Evolutionary conservation across 148 eudicot species (phyloP), one percentile per base, ranked within the genome.

Genomic region (Cornus florida): DNA sequence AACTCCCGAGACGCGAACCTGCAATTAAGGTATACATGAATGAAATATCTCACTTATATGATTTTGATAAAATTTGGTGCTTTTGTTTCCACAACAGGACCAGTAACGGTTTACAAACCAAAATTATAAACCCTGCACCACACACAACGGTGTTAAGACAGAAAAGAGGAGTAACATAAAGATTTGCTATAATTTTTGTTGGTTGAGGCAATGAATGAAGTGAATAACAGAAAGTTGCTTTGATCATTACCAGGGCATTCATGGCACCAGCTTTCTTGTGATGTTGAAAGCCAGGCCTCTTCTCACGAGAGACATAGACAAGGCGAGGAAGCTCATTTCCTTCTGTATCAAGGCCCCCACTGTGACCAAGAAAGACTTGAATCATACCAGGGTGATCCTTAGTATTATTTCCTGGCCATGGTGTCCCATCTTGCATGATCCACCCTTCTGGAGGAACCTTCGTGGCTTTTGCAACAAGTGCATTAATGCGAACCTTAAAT

Each of bases 371-470:
- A 88, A 96, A 96, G 13, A 96, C 99, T 88, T 96, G 99, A 86
- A 96, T 96, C 98, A 96, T 93, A 71, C 99, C 98, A 7, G 99
- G 99, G 79, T 96, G 99, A 88, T 96, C 99, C 84, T 79, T 92
- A 14, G 99, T 96, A 56, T 96, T 96, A 83, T 95, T 95, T 76
- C 98, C 98, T 10, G 98, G 98, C 98, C 98, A 95, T 59, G 98
- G 98, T 65, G 98, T 96, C 66, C 99, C 99, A 78, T 96, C 99
- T 86, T 96, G 94, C 99, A 96, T 96, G 83, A 96, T 96, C 99
- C 99, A 96, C 10, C 99, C 99, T 85, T 90, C 98, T 60, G 90
- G 88, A 81, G 99, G 99, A 75, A 86, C 91, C 85, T 96, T 96
- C 22, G 72, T 23, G 39, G 99, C 90, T 88, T 96, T 96, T 41